These are phyloP conservation scores for Kingdonia uniflora DNA, from an alignment of 164 flowering plant species.

Conservation along the genomic window DNA sequence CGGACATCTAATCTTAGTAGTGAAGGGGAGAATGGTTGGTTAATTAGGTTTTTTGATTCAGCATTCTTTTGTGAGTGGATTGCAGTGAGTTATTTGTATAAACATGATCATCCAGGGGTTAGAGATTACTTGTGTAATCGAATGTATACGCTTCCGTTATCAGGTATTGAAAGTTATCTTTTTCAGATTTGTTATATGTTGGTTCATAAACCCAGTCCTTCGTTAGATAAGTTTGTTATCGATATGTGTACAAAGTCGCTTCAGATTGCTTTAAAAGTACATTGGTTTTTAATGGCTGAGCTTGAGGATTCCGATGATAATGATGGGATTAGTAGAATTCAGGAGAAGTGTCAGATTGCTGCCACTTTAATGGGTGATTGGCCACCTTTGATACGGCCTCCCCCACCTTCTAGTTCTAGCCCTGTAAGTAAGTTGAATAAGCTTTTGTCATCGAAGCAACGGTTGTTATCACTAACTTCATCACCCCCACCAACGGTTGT, in stretches of 20 bases:
- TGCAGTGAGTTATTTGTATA: slow-evolving; percentile 94
- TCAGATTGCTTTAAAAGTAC: slow-evolving; percentile 79
- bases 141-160: slow-evolving; percentile 87
- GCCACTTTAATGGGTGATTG: slow-evolving; percentile 96
- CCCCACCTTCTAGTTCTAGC: slow-evolving; percentile 27
- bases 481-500: slow-evolving; percentile 72
- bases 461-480: slow-evolving; percentile 54
- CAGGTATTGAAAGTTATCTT: slow-evolving; percentile 89
- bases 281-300: slow-evolving; percentile 95
- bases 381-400: slow-evolving; percentile 66
- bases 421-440: slow-evolving; percentile 67
- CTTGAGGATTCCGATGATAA: slow-evolving; percentile 91
- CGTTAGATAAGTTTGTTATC: slow-evolving; percentile 95
- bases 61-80: slow-evolving; percentile 99
- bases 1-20: slow-evolving; percentile 43
- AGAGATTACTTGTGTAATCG: slow-evolving; percentile 92
- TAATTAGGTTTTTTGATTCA: slow-evolving; percentile 90
- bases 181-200: slow-evolving; percentile 94
- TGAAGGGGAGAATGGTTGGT: slow-evolving; percentile 85
- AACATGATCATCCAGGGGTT: slow-evolving; percentile 91
- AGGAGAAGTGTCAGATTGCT: slow-evolving; percentile 95
- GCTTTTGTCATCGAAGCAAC: slow-evolving; percentile 74
- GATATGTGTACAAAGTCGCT: slow-evolving; percentile 86
- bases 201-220: slow-evolving; percentile 95
- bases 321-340: slow-evolving; percentile 94